These are phyloP conservation scores for Penicillium griseofulvum DNA, from an alignment of 2,329 filamentous ascomycete genomes.

Conservation along the genomic window DNA sequence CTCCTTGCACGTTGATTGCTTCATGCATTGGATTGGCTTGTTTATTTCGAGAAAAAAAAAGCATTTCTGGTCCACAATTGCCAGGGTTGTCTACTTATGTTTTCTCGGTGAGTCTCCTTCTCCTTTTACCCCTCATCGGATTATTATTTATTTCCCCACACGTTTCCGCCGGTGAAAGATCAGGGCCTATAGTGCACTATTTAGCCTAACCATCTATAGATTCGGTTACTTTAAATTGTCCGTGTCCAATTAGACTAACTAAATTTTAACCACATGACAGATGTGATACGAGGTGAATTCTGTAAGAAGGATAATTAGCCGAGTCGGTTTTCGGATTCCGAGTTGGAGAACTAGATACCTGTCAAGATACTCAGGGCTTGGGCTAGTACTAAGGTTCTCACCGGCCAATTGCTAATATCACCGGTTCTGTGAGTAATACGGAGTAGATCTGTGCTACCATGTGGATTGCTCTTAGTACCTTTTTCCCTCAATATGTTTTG, in stretches of 20 bases:
- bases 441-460: neutral
- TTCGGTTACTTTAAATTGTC: neutral
- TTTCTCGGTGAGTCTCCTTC: slow-evolving; percentile 2
- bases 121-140: slow-evolving; percentile 5
- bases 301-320: slow-evolving; percentile 1
- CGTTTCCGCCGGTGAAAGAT: slow-evolving; percentile 17
- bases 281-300: neutral
- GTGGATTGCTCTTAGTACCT: neutral
- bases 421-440: neutral
- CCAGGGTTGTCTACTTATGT: neutral
- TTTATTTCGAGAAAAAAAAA: neutral
- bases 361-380: neutral
- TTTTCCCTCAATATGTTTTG: neutral
- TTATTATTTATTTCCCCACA: slow-evolving; percentile 15
- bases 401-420: neutral
- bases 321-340: slow-evolving; percentile 2
- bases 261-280: neutral
- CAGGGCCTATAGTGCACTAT: slow-evolving; percentile 8
- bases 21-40: slow-evolving; percentile 11
- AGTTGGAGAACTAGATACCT: neutral
- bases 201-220: neutral
- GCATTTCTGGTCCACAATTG: neutral
- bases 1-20: slow-evolving; percentile 10
- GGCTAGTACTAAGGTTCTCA: slow-evolving; percentile 9
- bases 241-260: neutral